Base-by-base conservation (phyloP, 192 early-diverging fungal genomes). In the Diversispora eburnea region DNA sequence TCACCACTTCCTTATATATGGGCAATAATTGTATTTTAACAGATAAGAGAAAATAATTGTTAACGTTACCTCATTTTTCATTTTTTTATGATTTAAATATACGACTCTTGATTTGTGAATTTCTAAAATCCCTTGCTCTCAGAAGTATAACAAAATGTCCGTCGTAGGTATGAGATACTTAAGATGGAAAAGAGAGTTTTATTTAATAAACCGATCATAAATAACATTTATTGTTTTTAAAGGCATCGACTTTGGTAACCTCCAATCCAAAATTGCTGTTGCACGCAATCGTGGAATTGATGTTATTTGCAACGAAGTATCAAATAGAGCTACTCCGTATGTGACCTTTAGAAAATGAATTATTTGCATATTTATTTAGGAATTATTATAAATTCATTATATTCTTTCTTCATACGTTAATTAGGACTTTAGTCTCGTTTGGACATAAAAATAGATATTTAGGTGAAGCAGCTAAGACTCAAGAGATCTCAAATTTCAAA, bases 211-310 rank as follows among this genome's bases (percentile, higher is more conserved):
- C 9, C 8, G 12, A 7, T 60, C n/a, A 3, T 20, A 5, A 33
- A 20, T 60, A 4, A 41, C 22, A 20, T 60, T 67, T 66, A 8
- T 39, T 19, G 3, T 20, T 8, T 41, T 59, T 80, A 94, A 80
- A 33, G 96, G 96, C 78, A 91, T 98, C 82, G 97, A 98, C 86
- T 90, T 98, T 81, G 97, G 97, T 76, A 97, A 92, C 82, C 87
- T 98, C 76, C 91, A 95, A 81, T 93, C 94, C 78, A 92, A 96
- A 76, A 94, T 98, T 75, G 95, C 97, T 67, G 94, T 98, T 51
- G 97, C 95, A 52, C 85, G 97, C 82, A 98, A 98, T 86, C 91
- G 94, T 74, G 97, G 97, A 81, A 97, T 98, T 82, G 97, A 98
- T 79, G 93, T 98, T 67, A 93, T 98, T 76, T 86, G 85, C 73